Conservation (phyloP, 192 early-diverging fungal genomes). For the Entomortierella chlamydospora region DNA sequence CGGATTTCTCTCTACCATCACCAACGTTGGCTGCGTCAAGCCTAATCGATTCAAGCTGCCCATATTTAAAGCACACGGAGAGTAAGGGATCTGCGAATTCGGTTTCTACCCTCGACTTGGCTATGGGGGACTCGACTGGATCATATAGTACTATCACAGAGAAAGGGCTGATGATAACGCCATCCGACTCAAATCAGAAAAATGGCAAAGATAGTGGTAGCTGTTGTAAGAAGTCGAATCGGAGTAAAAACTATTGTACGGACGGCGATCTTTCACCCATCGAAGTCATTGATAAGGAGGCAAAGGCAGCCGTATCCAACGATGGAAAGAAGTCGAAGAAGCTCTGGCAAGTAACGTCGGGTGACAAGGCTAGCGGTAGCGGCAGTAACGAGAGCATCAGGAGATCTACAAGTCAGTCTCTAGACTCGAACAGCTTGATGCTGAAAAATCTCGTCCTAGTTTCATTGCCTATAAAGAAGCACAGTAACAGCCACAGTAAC, state of each 20-base stretch:
- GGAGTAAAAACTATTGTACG: neutral
- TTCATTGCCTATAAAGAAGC: slow-evolving; percentile 8
- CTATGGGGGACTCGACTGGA: neutral
- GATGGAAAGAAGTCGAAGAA: slow-evolving; percentile 4
- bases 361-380: neutral
- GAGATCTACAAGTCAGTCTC: neutral
- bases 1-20: no score
- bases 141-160: neutral
- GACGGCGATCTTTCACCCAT: slow-evolving; percentile 1
- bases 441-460: slow-evolving; percentile 15
- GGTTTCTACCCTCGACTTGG: slow-evolving; percentile 5
- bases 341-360: neutral
- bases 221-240: neutral
- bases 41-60: neutral
- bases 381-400: neutral
- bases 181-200: neutral
- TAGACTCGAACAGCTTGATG: slow-evolving; percentile 16
- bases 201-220: neutral
- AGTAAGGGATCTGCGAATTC: slow-evolving; percentile 18
- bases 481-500: neutral
- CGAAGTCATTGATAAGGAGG: neutral
- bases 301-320: neutral
- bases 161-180: neutral
- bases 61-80: neutral
- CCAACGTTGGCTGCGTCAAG: no score